phyloP scores from a whole-genome alignment of 75 land plant species.

The Pinus albicaulis region DNA sequence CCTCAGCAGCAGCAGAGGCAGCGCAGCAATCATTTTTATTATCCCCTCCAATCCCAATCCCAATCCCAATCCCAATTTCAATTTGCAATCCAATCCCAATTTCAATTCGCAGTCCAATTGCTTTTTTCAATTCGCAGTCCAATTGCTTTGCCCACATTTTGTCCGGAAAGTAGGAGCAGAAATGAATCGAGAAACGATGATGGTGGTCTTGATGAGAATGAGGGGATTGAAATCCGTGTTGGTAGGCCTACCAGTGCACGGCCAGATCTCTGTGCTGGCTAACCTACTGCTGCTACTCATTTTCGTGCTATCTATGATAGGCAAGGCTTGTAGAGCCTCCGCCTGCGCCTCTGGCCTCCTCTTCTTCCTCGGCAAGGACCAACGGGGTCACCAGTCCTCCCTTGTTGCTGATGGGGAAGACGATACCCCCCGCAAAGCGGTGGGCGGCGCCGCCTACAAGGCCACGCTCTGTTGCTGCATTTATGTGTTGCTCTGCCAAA shows the following conservation, averaged over 20 bases:
- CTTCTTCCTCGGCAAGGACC: conserved; percentile 17
- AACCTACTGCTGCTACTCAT: conserved; percentile 35
- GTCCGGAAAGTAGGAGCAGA: not conserved
- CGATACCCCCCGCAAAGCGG: conserved; percentile 1
- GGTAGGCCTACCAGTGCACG: conserved; percentile 28
- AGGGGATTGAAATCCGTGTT: not conserved
- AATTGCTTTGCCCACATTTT: no score
- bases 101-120: no score
- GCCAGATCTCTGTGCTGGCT: conserved; percentile 27
- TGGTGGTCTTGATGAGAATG: not conserved
- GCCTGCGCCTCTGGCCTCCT: conserved; percentile 18
- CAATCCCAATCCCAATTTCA: no score
- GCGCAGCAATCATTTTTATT: no score
- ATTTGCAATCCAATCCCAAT: no score
- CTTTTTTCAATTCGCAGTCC: no score
- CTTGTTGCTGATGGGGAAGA: not conserved
- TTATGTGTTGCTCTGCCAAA: conserved; percentile 40
- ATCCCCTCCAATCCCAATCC: no score
- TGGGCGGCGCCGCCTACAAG: conserved; percentile 28
- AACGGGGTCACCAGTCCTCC: conserved; percentile 13
- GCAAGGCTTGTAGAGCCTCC: not conserved
- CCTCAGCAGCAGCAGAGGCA: no score
- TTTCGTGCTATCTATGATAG: conserved; percentile 11
- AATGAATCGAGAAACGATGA: not conserved
- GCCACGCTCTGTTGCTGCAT: conserved; percentile 37